These are phyloP conservation scores for Backusella circina DNA, from an alignment of 192 early-diverging fungal genomes.

Conservation along the genomic window DNA sequence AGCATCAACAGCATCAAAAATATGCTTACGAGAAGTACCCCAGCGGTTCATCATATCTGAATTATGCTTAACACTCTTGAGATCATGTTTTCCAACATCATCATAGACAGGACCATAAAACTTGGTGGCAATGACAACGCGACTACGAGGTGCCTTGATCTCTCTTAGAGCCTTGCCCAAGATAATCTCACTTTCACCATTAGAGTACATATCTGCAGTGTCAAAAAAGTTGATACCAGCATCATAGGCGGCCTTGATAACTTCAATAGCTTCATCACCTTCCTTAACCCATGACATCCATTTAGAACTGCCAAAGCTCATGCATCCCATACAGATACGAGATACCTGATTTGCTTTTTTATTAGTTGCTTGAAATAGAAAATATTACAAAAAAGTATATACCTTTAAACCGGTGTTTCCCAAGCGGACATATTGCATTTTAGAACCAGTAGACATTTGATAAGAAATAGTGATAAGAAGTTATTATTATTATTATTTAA, in stretches of 20 bases:
- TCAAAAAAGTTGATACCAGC: slow-evolving; percentile 81
- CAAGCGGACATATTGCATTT: slow-evolving; percentile 74
- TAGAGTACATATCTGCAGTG: slow-evolving; percentile 48
- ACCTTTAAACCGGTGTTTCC: slow-evolving; percentile 72
- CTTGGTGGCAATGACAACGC: slow-evolving; percentile 78
- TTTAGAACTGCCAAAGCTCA: slow-evolving; percentile 36
- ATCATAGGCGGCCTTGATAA: slow-evolving; percentile 58
- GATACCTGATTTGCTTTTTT: slow-evolving; percentile 26
- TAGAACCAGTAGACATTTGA: background rate
- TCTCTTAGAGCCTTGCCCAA: slow-evolving; percentile 36
- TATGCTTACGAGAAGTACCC: slow-evolving; percentile 79
- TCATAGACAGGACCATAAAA: slow-evolving; percentile 43
- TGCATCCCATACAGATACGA: slow-evolving; percentile 46
- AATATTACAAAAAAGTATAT: slow-evolving; percentile 14
- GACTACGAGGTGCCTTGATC: slow-evolving; percentile 52
- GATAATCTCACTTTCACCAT: slow-evolving; percentile 35
- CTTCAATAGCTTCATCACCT: slow-evolving; percentile 35
- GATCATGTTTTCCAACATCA: slow-evolving; percentile 31
- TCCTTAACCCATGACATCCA: slow-evolving; percentile 44
- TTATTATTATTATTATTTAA: too few relatives aligned
- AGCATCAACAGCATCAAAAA: slow-evolving; percentile 75
- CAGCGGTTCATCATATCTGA: slow-evolving; percentile 50
- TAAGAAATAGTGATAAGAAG: too few relatives aligned
- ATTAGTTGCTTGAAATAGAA: background rate
- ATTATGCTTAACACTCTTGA: background rate